Percentiles rank a stretch among this genome's conserved stretches.
Conservation (phyloP, 495 filamentous ascomycete genomes). For the Lophium mytilinum region DNA sequence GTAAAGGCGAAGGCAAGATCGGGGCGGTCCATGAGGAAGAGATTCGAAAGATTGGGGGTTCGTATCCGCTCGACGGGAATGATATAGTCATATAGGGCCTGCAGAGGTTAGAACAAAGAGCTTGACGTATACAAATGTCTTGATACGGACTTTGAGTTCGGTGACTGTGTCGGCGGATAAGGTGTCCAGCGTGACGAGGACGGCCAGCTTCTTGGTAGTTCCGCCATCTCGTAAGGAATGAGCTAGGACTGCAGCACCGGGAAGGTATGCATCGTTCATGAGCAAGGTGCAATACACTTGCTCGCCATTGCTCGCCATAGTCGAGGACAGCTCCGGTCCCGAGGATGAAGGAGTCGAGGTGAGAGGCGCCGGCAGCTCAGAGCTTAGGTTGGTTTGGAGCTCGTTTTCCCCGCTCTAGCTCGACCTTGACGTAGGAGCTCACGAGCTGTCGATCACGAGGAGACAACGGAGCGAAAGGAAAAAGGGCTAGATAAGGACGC, state of each 20-base stretch:
- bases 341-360: no score
- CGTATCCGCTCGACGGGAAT: conserved; percentile 73
- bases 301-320: conserved; percentile 31
- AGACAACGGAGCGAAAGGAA: no score
- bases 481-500: no score
- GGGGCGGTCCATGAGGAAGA: conserved; percentile 82
- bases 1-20: conserved; percentile 90
- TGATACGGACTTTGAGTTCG: conserved; percentile 60
- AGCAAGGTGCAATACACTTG: conserved; percentile 71
- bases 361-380: no score
- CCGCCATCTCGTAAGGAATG: conserved; percentile 91
- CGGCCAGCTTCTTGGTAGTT: conserved; percentile 76
- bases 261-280: conserved; percentile 81
- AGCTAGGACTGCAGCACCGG: conserved; percentile 86
- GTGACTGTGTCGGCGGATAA: conserved; percentile 63
- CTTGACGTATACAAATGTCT: background rate
- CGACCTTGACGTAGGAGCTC: no score
- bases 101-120: conserved; percentile 1
- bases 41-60: conserved; percentile 69
- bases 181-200: conserved; percentile 69
- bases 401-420: no score
- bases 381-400: no score
- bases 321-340: background rate
- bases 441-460: no score
- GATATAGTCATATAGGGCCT: conserved; percentile 83